Conservation (phyloP, 345 rosid genomes). For the Eucalyptus lansdowneana region DNA sequence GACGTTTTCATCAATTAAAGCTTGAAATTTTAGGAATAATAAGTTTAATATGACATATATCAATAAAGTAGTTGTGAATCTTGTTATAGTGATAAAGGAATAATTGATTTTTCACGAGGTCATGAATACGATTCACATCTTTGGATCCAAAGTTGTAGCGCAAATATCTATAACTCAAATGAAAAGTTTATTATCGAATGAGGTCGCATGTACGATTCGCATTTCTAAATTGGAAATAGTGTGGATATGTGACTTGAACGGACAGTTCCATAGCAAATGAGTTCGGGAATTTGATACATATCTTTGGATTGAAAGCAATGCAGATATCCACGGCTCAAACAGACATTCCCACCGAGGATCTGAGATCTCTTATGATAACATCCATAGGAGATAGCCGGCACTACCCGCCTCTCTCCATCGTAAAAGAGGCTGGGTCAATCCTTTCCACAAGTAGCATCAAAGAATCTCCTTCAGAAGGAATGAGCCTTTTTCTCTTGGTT, state of each 20-base stretch:
- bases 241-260: not conserved
- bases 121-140: accelerated
- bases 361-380: not conserved
- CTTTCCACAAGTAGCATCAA: not conserved
- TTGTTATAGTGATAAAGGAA: not conserved
- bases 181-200: not conserved
- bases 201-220: accelerated
- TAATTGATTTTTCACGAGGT: not conserved
- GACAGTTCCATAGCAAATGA: not conserved
- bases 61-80: not conserved
- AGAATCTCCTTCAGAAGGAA: not conserved
- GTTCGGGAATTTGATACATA: not conserved
- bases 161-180: not conserved
- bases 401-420: not conserved
- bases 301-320: not conserved
- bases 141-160: not conserved
- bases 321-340: not conserved
- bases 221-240: accelerated
- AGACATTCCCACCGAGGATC: not conserved
- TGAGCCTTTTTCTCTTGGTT: not conserved
- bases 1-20: not conserved
- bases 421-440: not conserved
- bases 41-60: not conserved
- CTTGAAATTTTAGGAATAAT: not conserved
- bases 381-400: not conserved